Evolutionary conservation across 1,284 basidiomycete species (phyloP).

Genomic region (Sanghuangporus weigelae): DNA sequence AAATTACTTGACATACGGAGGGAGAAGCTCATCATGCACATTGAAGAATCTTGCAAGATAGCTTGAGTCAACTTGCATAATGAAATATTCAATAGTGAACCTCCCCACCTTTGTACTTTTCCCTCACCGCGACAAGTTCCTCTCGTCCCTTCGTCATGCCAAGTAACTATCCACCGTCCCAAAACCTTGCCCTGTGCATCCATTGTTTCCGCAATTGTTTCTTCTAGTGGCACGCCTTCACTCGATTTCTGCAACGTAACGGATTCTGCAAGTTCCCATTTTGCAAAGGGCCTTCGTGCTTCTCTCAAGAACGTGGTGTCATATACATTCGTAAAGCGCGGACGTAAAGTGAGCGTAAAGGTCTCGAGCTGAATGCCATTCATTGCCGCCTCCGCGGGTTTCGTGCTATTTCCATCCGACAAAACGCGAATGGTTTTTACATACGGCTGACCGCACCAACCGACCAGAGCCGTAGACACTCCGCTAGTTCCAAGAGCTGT

Average conservation of each 20-base stretch:
- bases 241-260: constrained; percentile 44
- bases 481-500: constrained; percentile 66
- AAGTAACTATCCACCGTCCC: constrained; percentile 75
- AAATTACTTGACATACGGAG: constrained; percentile 18
- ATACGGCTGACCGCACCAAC: constrained; percentile 61
- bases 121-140: constrained; percentile 59
- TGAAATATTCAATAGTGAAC: neutral
- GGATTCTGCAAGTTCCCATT: constrained; percentile 67
- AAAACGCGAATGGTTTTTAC: constrained; percentile 38
- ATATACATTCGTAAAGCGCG: constrained; percentile 64
- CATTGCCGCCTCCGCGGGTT: constrained; percentile 25
- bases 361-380: constrained; percentile 71
- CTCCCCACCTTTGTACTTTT: constrained; percentile 52
- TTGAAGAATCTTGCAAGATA: constrained; percentile 62
- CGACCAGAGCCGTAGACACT: constrained; percentile 69
- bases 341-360: constrained; percentile 53
- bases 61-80: constrained; percentile 8
- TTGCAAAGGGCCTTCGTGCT: constrained; percentile 70
- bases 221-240: constrained; percentile 46
- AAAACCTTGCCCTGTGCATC: constrained; percentile 58
- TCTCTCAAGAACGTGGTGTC: constrained; percentile 69
- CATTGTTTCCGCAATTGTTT: constrained; percentile 72
- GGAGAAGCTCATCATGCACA: constrained; percentile 75
- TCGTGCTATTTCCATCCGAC: constrained; percentile 33
- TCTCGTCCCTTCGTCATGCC: constrained; percentile 52